These are phyloP conservation scores for Piper betle DNA, from an alignment of 164 flowering plant species.

Conservation along the genomic window DNA sequence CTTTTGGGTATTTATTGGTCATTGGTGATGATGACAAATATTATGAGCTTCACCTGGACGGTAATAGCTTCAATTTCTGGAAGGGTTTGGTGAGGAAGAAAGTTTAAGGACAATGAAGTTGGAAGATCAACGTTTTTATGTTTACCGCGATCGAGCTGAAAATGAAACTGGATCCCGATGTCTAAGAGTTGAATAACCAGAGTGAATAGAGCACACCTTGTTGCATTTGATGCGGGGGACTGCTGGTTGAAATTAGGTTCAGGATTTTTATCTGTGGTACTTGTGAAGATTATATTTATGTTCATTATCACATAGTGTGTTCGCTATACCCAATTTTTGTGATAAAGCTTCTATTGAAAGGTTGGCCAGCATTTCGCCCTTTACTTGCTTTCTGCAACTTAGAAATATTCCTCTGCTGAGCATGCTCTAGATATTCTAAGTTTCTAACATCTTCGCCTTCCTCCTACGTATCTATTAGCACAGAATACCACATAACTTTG, in stretches of 20 bases:
- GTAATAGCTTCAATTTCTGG: conserved; percentile 23
- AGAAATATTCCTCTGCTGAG: not conserved
- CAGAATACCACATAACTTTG: not conserved
- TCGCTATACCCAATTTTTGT: too few relatives aligned
- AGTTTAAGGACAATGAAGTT: not conserved
- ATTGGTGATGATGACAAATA: conserved; percentile 59
- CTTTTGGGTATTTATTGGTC: conserved; percentile 78
- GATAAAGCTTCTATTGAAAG: too few relatives aligned
- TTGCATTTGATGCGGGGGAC: too few relatives aligned
- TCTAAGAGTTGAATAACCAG: too few relatives aligned
- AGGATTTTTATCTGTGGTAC: too few relatives aligned
- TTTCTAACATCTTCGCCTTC: too few relatives aligned
- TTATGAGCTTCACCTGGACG: conserved; percentile 98
- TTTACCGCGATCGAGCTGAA: too few relatives aligned
- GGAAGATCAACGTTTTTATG: not conserved
- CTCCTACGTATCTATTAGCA: not conserved
- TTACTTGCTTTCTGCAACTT: not conserved
- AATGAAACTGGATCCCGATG: too few relatives aligned
- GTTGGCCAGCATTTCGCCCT: not conserved
- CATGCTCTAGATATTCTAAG: not conserved
- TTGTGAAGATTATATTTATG: too few relatives aligned
- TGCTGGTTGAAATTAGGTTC: too few relatives aligned
- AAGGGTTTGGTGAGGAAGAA: not conserved
- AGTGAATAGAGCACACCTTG: too few relatives aligned
- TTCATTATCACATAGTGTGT: too few relatives aligned